Conservation (phyloP, 2,329 filamentous ascomycete genomes). For the Pseudocercospora ulei region DNA sequence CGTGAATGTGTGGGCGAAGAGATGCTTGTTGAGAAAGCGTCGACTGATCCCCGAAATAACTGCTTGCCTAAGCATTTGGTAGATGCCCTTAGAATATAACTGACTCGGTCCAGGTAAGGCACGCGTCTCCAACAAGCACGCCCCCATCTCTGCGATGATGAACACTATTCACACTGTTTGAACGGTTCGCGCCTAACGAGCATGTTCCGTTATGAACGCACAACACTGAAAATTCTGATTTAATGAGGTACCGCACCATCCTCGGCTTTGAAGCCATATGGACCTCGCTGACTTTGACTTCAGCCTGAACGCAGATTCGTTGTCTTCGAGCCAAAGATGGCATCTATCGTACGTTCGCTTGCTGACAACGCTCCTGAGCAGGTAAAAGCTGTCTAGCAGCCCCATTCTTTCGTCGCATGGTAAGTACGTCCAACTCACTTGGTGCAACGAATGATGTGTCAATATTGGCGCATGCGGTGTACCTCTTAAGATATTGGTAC, state of each 20-base stretch:
- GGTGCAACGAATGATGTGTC: conserved; percentile 19
- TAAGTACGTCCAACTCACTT: conserved; percentile 7
- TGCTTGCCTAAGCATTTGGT: conserved; percentile 3
- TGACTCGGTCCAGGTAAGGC: conserved; percentile 24
- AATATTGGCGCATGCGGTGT: conserved; percentile 13
- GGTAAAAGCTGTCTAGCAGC: background rate
- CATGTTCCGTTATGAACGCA: conserved; percentile 47
- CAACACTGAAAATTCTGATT: conserved; percentile 59
- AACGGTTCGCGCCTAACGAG: conserved; percentile 46
- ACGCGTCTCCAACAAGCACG: background rate
- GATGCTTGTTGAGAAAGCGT: conserved; percentile 61
- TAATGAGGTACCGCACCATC: conserved; percentile 9
- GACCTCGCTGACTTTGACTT: conserved; percentile 6
- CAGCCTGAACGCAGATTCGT: conserved; percentile 15
- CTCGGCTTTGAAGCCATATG: background rate
- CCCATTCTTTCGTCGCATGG: background rate
- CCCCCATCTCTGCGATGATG: conserved; percentile 47
- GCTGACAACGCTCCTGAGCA: conserved; percentile 10
- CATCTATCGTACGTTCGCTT: background rate
- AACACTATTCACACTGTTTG: conserved; percentile 65
- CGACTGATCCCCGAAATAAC: conserved; percentile 45
- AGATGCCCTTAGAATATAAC: conserved; percentile 6
- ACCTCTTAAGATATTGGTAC: conserved; percentile 12
- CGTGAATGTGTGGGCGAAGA: conserved; percentile 47
- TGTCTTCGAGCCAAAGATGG: background rate